A percentile compares a stretch with the other conserved stretches of the same genome.
phyloP scores from a whole-genome alignment of 1,284 basidiomycete genomes.

The Athelia sp. region DNA sequence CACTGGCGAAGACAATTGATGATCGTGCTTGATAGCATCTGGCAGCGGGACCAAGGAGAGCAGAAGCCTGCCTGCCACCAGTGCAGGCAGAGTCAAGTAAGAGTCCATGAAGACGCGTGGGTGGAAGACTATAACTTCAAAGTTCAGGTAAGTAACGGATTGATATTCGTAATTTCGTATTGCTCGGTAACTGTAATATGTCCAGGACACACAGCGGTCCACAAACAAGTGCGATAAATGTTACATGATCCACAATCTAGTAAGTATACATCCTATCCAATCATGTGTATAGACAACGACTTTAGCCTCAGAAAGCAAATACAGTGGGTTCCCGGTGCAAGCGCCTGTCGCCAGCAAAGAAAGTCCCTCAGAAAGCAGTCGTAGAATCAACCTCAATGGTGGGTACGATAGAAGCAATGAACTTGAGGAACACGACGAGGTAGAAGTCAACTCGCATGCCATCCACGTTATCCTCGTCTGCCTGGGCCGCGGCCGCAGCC shows the following conservation, averaged over 20 bases:
- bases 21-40: slow-evolving; percentile 50
- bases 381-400: slow-evolving; percentile 95
- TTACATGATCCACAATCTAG: neutral
- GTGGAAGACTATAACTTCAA: no score
- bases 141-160: no score
- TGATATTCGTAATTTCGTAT: no score
- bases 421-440: slow-evolving; percentile 95
- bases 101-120: neutral
- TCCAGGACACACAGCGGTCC: neutral
- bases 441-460: slow-evolving; percentile 95
- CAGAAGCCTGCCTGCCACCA: slow-evolving; percentile 41
- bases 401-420: slow-evolving; percentile 90
- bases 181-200: no score
- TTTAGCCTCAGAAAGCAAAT: no score
- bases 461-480: slow-evolving; percentile 69
- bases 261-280: neutral
- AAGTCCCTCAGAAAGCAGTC: slow-evolving; percentile 62
- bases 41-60: slow-evolving; percentile 45
- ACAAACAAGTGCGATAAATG: neutral
- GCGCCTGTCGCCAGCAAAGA: neutral
- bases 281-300: neutral
- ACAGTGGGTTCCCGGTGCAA: no score
- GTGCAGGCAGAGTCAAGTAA: slow-evolving; percentile 22
- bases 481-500: slow-evolving; percentile 25
- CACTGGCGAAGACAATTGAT: slow-evolving; percentile 78